These are phyloP conservation scores for Synchytrium microbalum DNA, from an alignment of 371 early-diverging fungal species.

Conservation along the genomic window DNA sequence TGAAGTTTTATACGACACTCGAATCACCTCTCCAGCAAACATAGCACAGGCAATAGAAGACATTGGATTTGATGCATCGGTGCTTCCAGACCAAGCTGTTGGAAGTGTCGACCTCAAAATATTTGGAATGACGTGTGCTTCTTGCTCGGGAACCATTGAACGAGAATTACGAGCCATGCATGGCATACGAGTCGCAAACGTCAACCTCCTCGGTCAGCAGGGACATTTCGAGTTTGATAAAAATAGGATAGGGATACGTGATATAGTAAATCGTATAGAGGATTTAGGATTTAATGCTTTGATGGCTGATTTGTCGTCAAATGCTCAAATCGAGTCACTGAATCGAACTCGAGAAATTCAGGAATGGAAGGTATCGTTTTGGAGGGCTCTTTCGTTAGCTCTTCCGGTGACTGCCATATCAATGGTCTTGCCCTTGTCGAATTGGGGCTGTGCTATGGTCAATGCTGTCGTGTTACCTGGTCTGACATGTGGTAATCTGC, in stretches of 20 bases:
- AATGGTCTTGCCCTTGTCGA: conserved; percentile 52
- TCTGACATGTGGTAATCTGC: conserved; percentile 52
- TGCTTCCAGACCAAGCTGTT: conserved; percentile 3
- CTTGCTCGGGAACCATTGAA: conserved; percentile 74
- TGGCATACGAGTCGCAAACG: conserved; percentile 61
- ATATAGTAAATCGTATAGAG: conserved; percentile 72
- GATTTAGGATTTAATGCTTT: conserved; percentile 80
- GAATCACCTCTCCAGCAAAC: conserved; percentile 5
- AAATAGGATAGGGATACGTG: conserved; percentile 57
- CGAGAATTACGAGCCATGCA: conserved; percentile 49
- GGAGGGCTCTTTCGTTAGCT: conserved; percentile 55
- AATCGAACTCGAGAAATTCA: conserved; percentile 78
- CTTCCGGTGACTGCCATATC: conserved; percentile 78
- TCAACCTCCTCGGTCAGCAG: conserved; percentile 69
- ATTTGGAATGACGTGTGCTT: conserved; percentile 92
- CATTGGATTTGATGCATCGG: conserved; percentile 72
- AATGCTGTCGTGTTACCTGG: conserved; percentile 53
- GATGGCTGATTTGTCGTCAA: conserved; percentile 49
- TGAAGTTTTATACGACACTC: conserved; percentile 52
- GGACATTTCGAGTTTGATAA: conserved; percentile 64
- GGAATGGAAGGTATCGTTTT: conserved; percentile 66
- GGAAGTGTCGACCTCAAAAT: conserved; percentile 50
- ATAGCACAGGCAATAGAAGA: conserved; percentile 62
- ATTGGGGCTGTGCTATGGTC: conserved; percentile 4
- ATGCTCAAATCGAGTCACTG: conserved; percentile 83